Conservation (phyloP, 768 basidiomycete species). For the Daedaleopsis sinensis region DNA sequence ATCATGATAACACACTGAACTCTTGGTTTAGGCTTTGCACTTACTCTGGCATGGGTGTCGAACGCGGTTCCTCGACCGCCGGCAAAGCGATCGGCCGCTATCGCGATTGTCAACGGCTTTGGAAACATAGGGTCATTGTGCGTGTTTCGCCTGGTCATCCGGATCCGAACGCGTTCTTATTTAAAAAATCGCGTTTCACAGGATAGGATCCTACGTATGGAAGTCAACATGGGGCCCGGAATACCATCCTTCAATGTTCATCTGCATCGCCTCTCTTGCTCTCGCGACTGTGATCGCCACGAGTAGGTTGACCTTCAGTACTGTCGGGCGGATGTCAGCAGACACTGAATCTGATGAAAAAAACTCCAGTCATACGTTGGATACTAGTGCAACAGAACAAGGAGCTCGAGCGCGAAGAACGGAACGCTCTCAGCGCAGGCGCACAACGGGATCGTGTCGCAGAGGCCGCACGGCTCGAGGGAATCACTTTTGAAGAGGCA, state of each 20-base stretch:
- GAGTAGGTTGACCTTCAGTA: slow-evolving; percentile 30
- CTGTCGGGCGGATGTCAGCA: not conserved
- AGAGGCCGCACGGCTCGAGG: slow-evolving; percentile 61
- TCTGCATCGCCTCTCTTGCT: slow-evolving; percentile 41
- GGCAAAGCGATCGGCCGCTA: slow-evolving; percentile 55
- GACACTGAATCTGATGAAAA: not conserved
- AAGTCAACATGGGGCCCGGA: not conserved
- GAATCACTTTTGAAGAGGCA: slow-evolving; percentile 61
- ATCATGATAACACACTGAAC: not conserved
- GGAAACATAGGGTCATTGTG: slow-evolving; percentile 63
- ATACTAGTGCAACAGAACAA: slow-evolving; percentile 55
- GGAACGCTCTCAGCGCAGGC: slow-evolving; percentile 42
- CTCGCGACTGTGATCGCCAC: slow-evolving; percentile 36
- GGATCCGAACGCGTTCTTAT: not conserved
- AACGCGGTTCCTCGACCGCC: slow-evolving; percentile 65
- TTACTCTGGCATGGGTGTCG: slow-evolving; percentile 62
- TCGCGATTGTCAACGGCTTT: slow-evolving; percentile 62
- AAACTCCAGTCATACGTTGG: slow-evolving; percentile 42
- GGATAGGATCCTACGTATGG: not conserved
- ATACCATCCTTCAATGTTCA: slow-evolving; percentile 48
- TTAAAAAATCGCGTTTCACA: not conserved
- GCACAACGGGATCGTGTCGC: slow-evolving; percentile 53
- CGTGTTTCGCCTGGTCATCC: slow-evolving; percentile 20
- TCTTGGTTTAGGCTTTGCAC: slow-evolving; percentile 36
- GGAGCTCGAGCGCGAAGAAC: slow-evolving; percentile 52